Conservation (phyloP, 371 early-diverging fungal genomes). For the Mortierella polycephala region DNA sequence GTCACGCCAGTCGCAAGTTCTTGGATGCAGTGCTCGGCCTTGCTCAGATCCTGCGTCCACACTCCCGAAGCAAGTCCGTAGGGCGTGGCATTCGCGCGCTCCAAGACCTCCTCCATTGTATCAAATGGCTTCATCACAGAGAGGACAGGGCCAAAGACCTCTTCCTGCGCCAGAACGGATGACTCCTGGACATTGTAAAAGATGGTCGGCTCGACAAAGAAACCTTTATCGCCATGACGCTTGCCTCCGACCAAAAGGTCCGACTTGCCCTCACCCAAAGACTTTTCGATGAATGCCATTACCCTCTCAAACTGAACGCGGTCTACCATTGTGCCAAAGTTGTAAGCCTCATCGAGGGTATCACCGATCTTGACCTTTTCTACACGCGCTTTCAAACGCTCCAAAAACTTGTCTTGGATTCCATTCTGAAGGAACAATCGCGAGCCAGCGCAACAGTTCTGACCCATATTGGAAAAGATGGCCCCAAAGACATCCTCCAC, state of each 20-base stretch:
- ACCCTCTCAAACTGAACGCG: constrained; percentile 81
- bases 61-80: constrained; percentile 93
- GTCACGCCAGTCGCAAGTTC: constrained; percentile 83
- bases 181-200: constrained; percentile 74
- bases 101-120: constrained; percentile 80
- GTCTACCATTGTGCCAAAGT: constrained; percentile 84
- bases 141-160: constrained; percentile 95
- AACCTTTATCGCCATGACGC: constrained; percentile 75
- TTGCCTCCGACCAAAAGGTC: constrained; percentile 74
- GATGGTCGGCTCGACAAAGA: constrained; percentile 85
- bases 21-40: constrained; percentile 72
- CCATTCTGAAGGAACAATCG: constrained; percentile 85
- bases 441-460: constrained; percentile 90
- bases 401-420: constrained; percentile 78
- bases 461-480: constrained; percentile 86
- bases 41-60: constrained; percentile 74
- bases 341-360: constrained; percentile 64
- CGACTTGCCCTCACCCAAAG: constrained; percentile 49
- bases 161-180: constrained; percentile 80
- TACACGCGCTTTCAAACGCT: constrained; percentile 69
- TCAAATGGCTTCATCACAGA: constrained; percentile 79
- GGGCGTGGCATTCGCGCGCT: constrained; percentile 77
- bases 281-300: constrained; percentile 62
- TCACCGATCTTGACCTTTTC: constrained; percentile 70
- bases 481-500: constrained; percentile 77